Percentiles rank a stretch among this genome's conserved stretches.
Conservation (phyloP, 495 filamentous ascomycete species). For the Penicillium lividum region DNA sequence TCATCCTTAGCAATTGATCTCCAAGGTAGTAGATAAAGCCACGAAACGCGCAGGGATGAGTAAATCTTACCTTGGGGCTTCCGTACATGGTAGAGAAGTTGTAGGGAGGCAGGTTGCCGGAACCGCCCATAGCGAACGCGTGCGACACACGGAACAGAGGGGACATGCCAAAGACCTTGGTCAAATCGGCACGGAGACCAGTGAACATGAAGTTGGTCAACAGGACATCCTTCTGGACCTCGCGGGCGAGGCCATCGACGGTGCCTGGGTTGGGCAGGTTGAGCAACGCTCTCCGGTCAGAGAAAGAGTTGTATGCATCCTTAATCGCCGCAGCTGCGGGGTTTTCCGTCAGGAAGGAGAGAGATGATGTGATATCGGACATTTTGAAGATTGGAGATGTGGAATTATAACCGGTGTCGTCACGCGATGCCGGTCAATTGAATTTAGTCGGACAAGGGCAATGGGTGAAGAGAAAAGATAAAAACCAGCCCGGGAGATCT, state of each 20-base stretch:
- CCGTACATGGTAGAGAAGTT: slow-evolving; percentile 92
- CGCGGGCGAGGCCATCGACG: slow-evolving; percentile 85
- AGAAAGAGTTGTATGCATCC: slow-evolving; percentile 81
- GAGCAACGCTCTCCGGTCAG: slow-evolving; percentile 79
- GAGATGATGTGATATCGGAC: slow-evolving; percentile 51
- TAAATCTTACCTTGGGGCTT: slow-evolving; percentile 74
- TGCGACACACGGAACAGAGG: slow-evolving; percentile 98
- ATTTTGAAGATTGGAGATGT: slow-evolving; percentile 33
- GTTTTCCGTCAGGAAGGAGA: slow-evolving; percentile 72
- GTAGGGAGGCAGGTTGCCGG: slow-evolving; percentile 82
- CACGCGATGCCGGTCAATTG: slow-evolving; percentile 30
- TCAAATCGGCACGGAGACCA: slow-evolving; percentile 91
- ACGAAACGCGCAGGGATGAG: neutral
- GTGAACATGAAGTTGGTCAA: slow-evolving; percentile 94
- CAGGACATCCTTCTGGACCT: slow-evolving; percentile 93
- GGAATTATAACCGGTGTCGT: slow-evolving; percentile 27
- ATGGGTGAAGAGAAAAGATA: slow-evolving; percentile 26
- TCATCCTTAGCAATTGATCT: slow-evolving; percentile 3
- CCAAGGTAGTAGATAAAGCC: neutral
- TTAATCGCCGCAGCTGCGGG: slow-evolving; percentile 64
- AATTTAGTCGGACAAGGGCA: slow-evolving; percentile 17
- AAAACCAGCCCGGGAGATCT: slow-evolving; percentile 38
- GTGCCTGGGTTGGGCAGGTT: slow-evolving; percentile 90
- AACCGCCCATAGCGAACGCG: slow-evolving; percentile 87
- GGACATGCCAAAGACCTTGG: slow-evolving; percentile 87